Percentiles rank a stretch among this genome's conserved stretches.
phyloP scores from a whole-genome alignment of 352 stramenopile species.

The Aphanomyces invadans region DNA sequence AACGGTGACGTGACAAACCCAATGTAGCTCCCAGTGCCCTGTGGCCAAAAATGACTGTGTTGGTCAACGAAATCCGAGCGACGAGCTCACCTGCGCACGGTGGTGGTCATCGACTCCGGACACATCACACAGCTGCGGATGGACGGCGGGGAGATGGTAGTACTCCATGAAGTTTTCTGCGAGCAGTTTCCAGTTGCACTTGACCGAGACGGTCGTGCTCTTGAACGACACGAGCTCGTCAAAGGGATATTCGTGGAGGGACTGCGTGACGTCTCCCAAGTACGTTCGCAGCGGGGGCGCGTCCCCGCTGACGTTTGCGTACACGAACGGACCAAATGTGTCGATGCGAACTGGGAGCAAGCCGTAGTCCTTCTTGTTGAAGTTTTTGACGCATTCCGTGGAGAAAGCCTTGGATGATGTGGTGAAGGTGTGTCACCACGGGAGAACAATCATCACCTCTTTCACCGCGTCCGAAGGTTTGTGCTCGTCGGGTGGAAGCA shows the following conservation, averaged over 20 bases:
- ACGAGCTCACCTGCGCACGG: constrained; percentile 25
- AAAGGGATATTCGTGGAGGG: constrained; percentile 26
- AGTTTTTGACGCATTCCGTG: constrained; percentile 28
- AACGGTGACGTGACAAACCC: constrained; percentile 28
- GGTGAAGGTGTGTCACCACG: background rate
- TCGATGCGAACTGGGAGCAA: constrained; percentile 27
- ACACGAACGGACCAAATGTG: constrained; percentile 27
- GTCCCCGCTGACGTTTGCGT: constrained; percentile 25
- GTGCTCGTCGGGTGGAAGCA: constrained; percentile 5
- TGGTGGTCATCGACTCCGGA: constrained; percentile 29
- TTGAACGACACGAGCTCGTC: constrained; percentile 27
- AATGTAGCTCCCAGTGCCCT: constrained; percentile 27
- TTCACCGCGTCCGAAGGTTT: constrained; percentile 13
- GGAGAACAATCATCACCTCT: background rate
- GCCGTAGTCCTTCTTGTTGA: constrained; percentile 30
- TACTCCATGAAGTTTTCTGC: constrained; percentile 33
- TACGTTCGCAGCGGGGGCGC: constrained; percentile 22
- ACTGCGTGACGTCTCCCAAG: constrained; percentile 25
- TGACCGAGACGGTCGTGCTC: constrained; percentile 9
- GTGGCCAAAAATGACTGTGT: background rate
- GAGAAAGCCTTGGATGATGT: constrained; percentile 26
- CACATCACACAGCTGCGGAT: constrained; percentile 27
- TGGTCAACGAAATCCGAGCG: too few relatives aligned
- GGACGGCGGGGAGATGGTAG: constrained; percentile 30
- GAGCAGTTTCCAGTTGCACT: constrained; percentile 31